Evolutionary conservation across 139 green algal species (phyloP), one percentile per base, ranked within the genome.

Genomic region (Trebouxia sp.): DNA sequence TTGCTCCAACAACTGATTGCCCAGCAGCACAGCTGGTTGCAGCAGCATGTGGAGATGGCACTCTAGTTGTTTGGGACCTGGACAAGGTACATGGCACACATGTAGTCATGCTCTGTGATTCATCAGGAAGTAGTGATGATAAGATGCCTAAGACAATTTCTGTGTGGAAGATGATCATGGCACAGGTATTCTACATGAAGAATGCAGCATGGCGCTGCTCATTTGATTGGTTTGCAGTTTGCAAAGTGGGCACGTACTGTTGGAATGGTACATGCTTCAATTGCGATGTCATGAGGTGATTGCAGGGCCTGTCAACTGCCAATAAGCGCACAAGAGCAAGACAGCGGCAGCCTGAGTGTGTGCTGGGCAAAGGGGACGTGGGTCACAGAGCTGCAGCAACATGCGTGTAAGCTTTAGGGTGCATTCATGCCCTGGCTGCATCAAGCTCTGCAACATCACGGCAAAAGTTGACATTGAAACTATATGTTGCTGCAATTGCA

Each of bases 41-140:
- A 42, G 62, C 62, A 24, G 62, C 62, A 22, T 72, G 62, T 72
- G 62, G 62, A 5, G 62, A 72, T 45, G 62, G 62, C 62, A 45
- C 32, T 12, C n/a, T 72, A 26, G 0, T 15, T 26, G 37, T 72
- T n/a, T 72, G 62, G 62, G 62, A 72, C 37, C 35, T 72, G 37
- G 62, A 72, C 62, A 72, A 72, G 32, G 62, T 72, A 43, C 32
- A 41, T 0, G 47, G 14, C 47, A 53, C 2, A 53, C 7, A 5
- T 7, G 38, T 67, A 1, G 26, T 67, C 24, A 20, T 20, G 56
- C 26, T 67, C 11, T 28, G 45, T 51, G 45, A 20, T 67, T 7
- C 12, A 41, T 15, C n/a, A n/a, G n/a, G n/a, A n/a, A n/a, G n/a
- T n/a, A n/a, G n/a, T n/a, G n/a, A n/a, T n/a, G n/a, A n/a, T n/a